Evolutionary conservation across 768 basidiomycete genomes (phyloP), one percentile per base, ranked within the genome.

Genomic region (Chlorophyllum brunneum): DNA sequence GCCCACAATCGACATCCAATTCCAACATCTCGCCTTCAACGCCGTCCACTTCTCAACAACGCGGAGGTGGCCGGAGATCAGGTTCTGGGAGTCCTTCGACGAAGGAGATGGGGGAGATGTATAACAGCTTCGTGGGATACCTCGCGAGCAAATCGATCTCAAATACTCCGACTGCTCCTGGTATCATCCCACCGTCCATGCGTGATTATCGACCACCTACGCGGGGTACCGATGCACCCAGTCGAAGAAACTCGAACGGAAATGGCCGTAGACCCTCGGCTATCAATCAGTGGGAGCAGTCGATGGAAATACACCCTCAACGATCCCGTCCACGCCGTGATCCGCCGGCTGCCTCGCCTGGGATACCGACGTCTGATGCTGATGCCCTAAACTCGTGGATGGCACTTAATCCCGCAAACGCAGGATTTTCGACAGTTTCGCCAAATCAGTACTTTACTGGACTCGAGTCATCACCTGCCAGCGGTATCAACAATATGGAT

Each of bases 121-220:
- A 61, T 39, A 57, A 56, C 41, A 57, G 44, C 33, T 60, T 62
- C 51, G 51, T 60, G 62, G 62, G 56, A 8, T 63, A 66, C 40
- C 54, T 58, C 33, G 57, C 62, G 2, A 56, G 49, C 29, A 57
- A 51, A 23, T 51, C 61, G 2, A 31, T 61, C n/a, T 44, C 54
- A 3, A 56, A 55, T 22, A 43, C 48, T 26, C 38, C 55, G 11
- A 11, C 37, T 30, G 16, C 55, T 45, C 51, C 51, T 27, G 50
- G 40, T 36, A 29, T 41, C 11, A 20, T 57, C 18, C 39, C 48
- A 20, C 36, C 51, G n/a, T 46, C 51, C 33, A 52, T 52, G 51
- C 23, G 34, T 6, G 26, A 53, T 43, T 53, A 53, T 24, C 34
- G 37, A 46, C 43, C 51, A 8, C 51, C 43, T 37, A 53, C 51